Evolutionary conservation across 2,329 filamentous ascomycete species (phyloP), one percentile per base, ranked within the genome.

Genomic region (Mariannaea elegans): DNA sequence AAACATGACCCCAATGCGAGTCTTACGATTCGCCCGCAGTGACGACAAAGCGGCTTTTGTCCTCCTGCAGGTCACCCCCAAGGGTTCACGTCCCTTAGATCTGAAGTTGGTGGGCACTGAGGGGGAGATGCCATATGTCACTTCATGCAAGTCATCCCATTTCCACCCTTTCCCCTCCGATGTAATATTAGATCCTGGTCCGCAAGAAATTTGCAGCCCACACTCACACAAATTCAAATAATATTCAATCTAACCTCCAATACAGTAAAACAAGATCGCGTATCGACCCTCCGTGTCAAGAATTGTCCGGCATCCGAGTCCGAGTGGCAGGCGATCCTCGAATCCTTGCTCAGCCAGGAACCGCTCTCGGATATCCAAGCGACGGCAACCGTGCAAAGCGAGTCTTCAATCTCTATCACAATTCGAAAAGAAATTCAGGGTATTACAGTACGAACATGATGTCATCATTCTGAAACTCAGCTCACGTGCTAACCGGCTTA

Each of bases 61-160:
- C 27, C 80, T 93, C 19, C 71, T 91, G 16, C 82, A 90, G 67
- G 83, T 88, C 56, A 79, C 80, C 2, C 77, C 83, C 19, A 81
- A 75, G 55, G 79, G 78, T 34, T 76, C 79, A 32, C 81, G 80
- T 57, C 81, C 82, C 1, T 77, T 93, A 27, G 88, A 92, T 73
- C 74, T 91, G 45, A 87, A 87, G 71, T 75, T 93, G 27, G 80
- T 89, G 31, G 90, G 84, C 31, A 92, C 90, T 27, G 90, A 93
- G 68, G 86, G 87, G 54, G 82, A 84, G 56, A 82, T 81, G 46
- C 82, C 87, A 7, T 91, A 88, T 75, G 78, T 81, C 39, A 75
- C 81, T 56, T 81, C 81, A 62, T 75, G 87, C 89, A 80, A 82
- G 85, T 81, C 64, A 59, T 65, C 52, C 58, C 64, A 62, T 70